Evolutionary conservation across 257 asterid species (phyloP).

Genomic region (Petunia secreta): DNA sequence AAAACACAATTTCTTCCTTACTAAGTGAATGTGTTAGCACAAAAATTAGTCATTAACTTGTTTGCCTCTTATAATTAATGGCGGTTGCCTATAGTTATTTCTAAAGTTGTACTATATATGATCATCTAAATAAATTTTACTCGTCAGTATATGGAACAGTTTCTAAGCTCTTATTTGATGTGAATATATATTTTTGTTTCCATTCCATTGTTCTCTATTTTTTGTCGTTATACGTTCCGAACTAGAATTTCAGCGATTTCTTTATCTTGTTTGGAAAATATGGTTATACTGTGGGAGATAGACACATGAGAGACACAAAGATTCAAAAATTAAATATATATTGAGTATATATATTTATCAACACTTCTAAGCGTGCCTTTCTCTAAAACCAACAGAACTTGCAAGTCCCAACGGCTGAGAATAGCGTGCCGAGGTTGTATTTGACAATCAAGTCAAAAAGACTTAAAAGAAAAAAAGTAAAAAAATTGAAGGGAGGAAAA

Average conservation of each 20-base stretch:
- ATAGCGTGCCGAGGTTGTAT: constrained; percentile 73
- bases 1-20: too few relatives aligned
- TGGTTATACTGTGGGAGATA: neutral
- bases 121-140: too few relatives aligned
- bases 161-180: neutral
- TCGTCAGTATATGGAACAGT: too few relatives aligned
- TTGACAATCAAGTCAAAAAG: constrained; percentile 46
- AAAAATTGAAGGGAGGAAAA: constrained; percentile 7
- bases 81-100: too few relatives aligned
- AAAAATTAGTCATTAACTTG: neutral
- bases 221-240: neutral
- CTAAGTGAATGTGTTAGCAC: too few relatives aligned
- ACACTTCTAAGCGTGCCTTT: constrained; percentile 65
- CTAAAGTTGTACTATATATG: too few relatives aligned
- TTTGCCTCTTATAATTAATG: neutral
- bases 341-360: constrained; percentile 36
- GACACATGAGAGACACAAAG: neutral
- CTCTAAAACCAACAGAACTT: constrained; percentile 41
- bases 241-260: neutral
- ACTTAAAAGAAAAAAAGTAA: constrained; percentile 4
- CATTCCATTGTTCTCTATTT: neutral
- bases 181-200: constrained; percentile 18
- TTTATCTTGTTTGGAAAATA: neutral
- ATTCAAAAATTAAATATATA: constrained; percentile 15
- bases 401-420: constrained; percentile 38